Conservation (phyloP, 768 basidiomycete species). For the Suillus plorans region DNA sequence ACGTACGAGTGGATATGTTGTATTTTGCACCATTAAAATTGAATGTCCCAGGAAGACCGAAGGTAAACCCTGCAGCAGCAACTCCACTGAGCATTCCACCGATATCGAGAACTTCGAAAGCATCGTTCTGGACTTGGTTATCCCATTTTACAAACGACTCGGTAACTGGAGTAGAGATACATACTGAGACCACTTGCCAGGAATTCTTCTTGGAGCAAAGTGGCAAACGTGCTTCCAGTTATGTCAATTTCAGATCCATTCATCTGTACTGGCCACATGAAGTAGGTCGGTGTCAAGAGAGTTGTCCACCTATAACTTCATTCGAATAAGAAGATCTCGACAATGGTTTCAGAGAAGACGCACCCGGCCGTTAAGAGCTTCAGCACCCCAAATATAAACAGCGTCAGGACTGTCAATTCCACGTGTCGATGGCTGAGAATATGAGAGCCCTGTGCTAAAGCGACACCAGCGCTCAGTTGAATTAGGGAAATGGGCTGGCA, state of each 20-base stretch:
- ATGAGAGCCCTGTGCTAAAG: conserved; percentile 3
- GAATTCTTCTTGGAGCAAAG: conserved; percentile 1
- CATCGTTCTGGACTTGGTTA: background rate
- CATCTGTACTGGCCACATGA: background rate
- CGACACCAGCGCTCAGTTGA: conserved; percentile 5
- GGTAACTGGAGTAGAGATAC: background rate
- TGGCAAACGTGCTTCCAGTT: conserved; percentile 3
- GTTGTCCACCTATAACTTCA: conserved; percentile 13
- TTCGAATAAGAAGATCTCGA: background rate
- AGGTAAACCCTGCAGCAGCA: conserved; percentile 6
- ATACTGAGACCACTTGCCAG: background rate
- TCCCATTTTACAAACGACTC: background rate
- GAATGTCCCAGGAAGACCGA: conserved; percentile 11
- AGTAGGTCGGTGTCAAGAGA: conserved; percentile 9
- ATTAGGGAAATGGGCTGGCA: conserved; percentile 10
- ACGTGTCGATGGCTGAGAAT: background rate
- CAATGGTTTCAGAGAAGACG: background rate
- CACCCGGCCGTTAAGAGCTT: conserved; percentile 11
- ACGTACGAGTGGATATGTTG: conserved; percentile 14
- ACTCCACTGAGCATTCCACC: conserved; percentile 12
- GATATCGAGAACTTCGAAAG: conserved; percentile 10
- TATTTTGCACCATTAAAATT: conserved; percentile 19
- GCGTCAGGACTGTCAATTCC: background rate
- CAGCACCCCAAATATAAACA: conserved; percentile 1
- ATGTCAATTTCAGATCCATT: conserved; percentile 12